Conservation (phyloP, 2,329 filamentous ascomycete species). For the Apiospora phragmitis region DNA sequence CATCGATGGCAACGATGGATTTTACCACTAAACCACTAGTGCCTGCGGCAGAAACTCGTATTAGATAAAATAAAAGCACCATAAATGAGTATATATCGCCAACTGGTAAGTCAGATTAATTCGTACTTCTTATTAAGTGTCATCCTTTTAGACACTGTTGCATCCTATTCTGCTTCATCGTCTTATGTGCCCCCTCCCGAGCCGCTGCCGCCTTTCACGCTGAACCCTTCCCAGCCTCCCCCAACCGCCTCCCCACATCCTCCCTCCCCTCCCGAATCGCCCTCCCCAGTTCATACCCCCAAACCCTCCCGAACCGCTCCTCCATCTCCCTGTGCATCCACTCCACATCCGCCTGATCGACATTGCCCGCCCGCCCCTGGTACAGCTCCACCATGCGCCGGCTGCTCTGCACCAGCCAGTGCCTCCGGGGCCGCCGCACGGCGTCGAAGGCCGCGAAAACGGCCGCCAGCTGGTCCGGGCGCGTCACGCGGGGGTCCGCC, state of each 20-base stretch:
- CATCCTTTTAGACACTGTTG: too few species aligned
- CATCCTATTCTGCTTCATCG: too few species aligned
- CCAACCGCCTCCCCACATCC: neutral
- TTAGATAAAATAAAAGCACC: too few species aligned
- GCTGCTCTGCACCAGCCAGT: conserved; percentile 17
- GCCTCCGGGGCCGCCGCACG: neutral
- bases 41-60: too few species aligned
- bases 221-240: too few species aligned
- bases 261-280: neutral
- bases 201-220: too few species aligned
- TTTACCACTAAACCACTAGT: conserved; percentile 54
- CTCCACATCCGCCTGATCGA: neutral
- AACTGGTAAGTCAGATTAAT: too few species aligned
- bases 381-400: conserved; percentile 12
- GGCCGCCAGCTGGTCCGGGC: neutral
- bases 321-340: neutral
- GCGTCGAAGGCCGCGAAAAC: conserved; percentile 11
- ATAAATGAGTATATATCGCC: too few species aligned
- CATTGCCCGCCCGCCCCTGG: conserved; percentile 10
- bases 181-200: too few species aligned
- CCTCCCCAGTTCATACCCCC: neutral
- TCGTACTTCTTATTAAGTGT: too few species aligned
- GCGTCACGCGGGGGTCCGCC: neutral
- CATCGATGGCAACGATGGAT: conserved; percentile 56
- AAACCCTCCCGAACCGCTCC: neutral